Conservation (phyloP, 176 grass and related monocot genomes). For the Cenchrus purpureus region DNA sequence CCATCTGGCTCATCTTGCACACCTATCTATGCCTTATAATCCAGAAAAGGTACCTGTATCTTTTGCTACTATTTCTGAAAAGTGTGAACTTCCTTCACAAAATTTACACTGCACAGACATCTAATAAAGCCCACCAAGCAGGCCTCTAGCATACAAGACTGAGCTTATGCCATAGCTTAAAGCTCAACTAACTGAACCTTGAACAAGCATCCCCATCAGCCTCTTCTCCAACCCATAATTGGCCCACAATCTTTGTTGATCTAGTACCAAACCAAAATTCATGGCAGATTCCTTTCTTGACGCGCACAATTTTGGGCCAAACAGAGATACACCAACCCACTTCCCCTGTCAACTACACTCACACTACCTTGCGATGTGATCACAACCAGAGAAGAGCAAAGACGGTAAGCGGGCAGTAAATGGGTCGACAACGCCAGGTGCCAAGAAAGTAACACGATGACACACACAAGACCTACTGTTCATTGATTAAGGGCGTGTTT, state of each 20-base stretch:
- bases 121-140: not conserved
- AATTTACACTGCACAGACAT: not conserved
- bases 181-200: not conserved
- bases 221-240: not conserved
- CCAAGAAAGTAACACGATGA: not conserved
- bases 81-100: not conserved
- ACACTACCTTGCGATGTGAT: not conserved
- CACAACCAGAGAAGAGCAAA: not conserved
- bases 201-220: not conserved
- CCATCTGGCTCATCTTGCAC: not conserved
- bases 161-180: not conserved
- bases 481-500: conserved; percentile 29
- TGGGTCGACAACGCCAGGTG: conserved; percentile 12
- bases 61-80: conserved; percentile 9
- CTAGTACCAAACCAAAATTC: not conserved
- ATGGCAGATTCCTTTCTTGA: not conserved
- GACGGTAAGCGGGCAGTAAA: not conserved
- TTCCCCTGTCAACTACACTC: not conserved
- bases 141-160: not conserved
- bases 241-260: not conserved
- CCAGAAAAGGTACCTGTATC: not conserved
- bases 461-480: not conserved
- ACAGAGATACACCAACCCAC: not conserved
- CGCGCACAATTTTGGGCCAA: not conserved
- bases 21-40: not conserved